phyloP scores from a whole-genome alignment of 345 rosid genomes.

The Euphorbia peplus region DNA sequence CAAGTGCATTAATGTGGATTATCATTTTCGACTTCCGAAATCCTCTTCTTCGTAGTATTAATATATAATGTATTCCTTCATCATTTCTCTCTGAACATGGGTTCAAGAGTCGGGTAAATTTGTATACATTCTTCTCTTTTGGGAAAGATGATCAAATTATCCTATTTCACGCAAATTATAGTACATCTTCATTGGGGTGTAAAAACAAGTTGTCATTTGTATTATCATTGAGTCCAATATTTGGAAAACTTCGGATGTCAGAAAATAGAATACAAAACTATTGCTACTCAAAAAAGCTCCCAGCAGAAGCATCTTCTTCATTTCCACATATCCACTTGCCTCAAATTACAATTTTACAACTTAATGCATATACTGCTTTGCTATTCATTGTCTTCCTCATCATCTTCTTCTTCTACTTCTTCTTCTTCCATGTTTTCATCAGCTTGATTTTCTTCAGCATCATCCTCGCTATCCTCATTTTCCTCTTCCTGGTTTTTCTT shows the following conservation, averaged over 20 bases:
- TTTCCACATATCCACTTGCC: neutral
- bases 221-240: neutral
- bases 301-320: neutral
- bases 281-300: neutral
- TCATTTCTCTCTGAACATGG: too few species aligned
- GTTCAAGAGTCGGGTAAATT: too few species aligned
- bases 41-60: too few species aligned
- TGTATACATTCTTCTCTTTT: too few species aligned
- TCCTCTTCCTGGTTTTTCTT: constrained; percentile 9
- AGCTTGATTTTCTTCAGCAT: neutral
- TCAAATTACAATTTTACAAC: neutral
- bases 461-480: neutral
- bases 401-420: constrained; percentile 1
- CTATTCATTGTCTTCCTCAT: constrained; percentile 16
- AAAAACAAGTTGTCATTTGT: neutral
- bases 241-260: neutral
- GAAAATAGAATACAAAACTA: neutral
- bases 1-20: too few species aligned
- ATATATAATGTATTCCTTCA: too few species aligned
- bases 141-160: neutral
- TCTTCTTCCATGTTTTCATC: constrained; percentile 6
- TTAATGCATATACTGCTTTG: neutral
- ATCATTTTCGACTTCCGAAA: too few species aligned
- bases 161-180: neutral
- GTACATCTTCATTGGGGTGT: neutral